Conservation (phyloP, 139 green algal species). For the Nannochloris sp. region DNA sequence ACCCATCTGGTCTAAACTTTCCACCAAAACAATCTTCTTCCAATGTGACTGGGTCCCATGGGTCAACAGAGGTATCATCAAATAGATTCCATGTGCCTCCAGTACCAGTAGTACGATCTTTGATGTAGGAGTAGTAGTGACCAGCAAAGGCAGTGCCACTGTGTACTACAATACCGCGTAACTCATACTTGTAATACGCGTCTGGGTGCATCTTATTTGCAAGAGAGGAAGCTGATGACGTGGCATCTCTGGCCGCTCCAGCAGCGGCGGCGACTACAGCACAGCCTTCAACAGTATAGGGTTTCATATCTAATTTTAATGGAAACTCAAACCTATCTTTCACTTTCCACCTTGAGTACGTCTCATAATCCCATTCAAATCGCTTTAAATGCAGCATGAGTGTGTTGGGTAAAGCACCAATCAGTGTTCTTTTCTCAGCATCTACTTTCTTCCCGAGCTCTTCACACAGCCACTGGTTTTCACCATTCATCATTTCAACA, state of each 20-base stretch:
- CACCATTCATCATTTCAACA: slow-evolving; percentile 87
- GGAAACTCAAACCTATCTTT: slow-evolving; percentile 85
- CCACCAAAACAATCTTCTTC: slow-evolving; percentile 87
- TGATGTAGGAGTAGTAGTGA: slow-evolving; percentile 94
- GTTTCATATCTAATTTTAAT: slow-evolving; percentile 69
- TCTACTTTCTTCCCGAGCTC: slow-evolving; percentile 64
- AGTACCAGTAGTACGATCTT: slow-evolving; percentile 11
- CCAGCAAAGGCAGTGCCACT: slow-evolving; percentile 84
- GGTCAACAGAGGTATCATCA: slow-evolving; percentile 74
- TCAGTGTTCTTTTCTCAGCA: slow-evolving; percentile 65
- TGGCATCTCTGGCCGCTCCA: background rate
- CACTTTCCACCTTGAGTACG: slow-evolving; percentile 67
- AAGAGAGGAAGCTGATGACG: background rate
- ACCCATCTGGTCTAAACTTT: background rate
- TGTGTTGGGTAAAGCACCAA: slow-evolving; percentile 64
- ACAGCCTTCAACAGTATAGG: slow-evolving; percentile 73
- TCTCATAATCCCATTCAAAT: slow-evolving; percentile 82
- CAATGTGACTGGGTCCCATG: slow-evolving; percentile 62
- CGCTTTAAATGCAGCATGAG: slow-evolving; percentile 80
- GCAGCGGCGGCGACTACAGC: slow-evolving; percentile 1
- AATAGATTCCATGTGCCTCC: slow-evolving; percentile 68
- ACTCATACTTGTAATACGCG: slow-evolving; percentile 64
- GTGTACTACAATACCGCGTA: slow-evolving; percentile 87
- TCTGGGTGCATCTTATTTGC: background rate
- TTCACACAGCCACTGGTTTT: slow-evolving; percentile 85